Conservation (phyloP, 2,329 filamentous ascomycete species). For the Fusarium cicatricum region DNA sequence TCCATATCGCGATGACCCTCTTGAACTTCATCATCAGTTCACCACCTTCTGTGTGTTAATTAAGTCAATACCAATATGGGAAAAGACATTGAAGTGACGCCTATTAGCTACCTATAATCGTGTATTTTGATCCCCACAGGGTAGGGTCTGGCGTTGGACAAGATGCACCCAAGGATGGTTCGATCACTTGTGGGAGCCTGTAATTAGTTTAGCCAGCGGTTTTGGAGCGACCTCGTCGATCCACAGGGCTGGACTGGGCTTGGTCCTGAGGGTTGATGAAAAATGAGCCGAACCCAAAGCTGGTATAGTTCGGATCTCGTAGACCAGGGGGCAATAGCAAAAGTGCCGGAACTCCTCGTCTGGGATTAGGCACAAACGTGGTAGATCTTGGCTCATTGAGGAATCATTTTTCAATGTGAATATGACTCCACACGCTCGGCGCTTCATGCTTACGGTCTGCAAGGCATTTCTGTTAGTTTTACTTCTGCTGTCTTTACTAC, state of each 20-base stretch:
- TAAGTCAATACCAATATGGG: no score
- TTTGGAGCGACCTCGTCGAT: not conserved
- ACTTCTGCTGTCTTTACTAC: no score
- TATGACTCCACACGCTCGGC: not conserved
- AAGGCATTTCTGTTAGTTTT: no score
- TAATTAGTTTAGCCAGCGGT: not conserved
- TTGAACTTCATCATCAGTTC: no score
- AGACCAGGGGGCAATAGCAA: slow-evolving; percentile 5
- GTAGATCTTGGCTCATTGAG: slow-evolving; percentile 7
- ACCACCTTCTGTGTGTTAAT: no score
- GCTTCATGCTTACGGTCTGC: not conserved
- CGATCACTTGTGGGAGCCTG: not conserved
- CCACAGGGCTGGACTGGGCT: slow-evolving; percentile 28
- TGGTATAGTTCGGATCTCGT: slow-evolving; percentile 3
- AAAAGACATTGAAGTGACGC: no score
- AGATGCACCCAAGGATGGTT: no score
- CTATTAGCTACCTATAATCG: no score
- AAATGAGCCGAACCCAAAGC: slow-evolving; percentile 9
- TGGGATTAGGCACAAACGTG: not conserved
- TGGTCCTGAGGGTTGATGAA: slow-evolving; percentile 20
- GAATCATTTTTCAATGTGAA: slow-evolving; percentile 13
- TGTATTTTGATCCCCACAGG: no score
- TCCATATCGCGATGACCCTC: no score
- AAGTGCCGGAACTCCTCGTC: slow-evolving; percentile 15
- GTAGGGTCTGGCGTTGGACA: no score